Evolutionary conservation across 2,329 filamentous ascomycete species (phyloP), one percentile per base, ranked within the genome.

Genomic region (Phoma sp.): DNA sequence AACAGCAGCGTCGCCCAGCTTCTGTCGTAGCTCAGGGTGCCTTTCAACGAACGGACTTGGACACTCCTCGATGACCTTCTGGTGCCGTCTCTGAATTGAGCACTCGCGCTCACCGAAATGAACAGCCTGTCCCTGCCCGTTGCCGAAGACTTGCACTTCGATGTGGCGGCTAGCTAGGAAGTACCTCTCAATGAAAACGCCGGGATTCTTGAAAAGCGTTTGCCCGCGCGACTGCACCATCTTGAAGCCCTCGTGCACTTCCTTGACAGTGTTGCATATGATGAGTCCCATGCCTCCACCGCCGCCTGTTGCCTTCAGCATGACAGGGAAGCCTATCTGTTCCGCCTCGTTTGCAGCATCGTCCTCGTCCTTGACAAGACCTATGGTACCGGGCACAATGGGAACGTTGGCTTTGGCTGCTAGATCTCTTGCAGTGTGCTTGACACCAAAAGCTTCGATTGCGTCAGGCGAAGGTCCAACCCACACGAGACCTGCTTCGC

Each of bases 51-150:
- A 87, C 0, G 92, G 91, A 12, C 90, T 91, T 0, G 92, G 92
- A 3, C 89, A 92, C 75, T 96, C 92, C 72, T 96, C 92, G 18
- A 96, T 83, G 34, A 96, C 90, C 77, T 96, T 96, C 72, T 96
- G 92, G 70, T 96, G 92, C 33, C 92, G 80, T 59, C 92, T 80
- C 76, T 96, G 92, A 11, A 96, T 83, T 45, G 90, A 93, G 76
- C 92, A 96, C 72, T 96, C 92, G 50, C 92, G 82, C 77, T 96
- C 92, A 17, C 92, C 91, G 25, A 96, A 84, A n/a, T 89, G 87
- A 9, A 96, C 87, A 14, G 88, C 91, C 69, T 89, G 85, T 1
- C 91, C 92, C 63, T 87, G 82, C 45, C 86, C 86, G 69, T 96
- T 92, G 36, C 92, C 92, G 74, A 96, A 95, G 14, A 96, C 85